Evolutionary conservation across 441 rosid species (phyloP).

Genomic region (Isatis lusitanica): DNA sequence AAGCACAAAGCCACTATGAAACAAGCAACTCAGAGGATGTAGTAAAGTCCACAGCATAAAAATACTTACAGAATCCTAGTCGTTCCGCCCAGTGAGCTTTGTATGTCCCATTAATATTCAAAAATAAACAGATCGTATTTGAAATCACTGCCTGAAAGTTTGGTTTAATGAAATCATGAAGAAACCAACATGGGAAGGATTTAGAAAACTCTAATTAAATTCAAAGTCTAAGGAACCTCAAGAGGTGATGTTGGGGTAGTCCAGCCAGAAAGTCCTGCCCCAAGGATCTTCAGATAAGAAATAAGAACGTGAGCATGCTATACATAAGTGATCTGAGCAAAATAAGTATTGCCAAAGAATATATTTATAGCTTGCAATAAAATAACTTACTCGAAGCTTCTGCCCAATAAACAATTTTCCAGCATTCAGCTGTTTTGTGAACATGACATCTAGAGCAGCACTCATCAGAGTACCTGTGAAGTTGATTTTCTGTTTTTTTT

Average conservation of each 20-base stretch:
- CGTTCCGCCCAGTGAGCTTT: constrained; percentile 96
- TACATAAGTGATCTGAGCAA: constrained; percentile 21
- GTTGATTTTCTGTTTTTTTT: no score
- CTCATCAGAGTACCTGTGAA: constrained; percentile 75
- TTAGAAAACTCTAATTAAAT: constrained; percentile 33
- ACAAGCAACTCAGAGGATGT: constrained; percentile 1
- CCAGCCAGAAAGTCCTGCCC: constrained; percentile 88
- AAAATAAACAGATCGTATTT: constrained; percentile 53
- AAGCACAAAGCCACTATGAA: constrained; percentile 13
- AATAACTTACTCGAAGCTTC: constrained; percentile 74
- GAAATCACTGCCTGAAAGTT: constrained; percentile 56
- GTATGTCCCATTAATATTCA: constrained; percentile 91
- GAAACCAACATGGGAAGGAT: constrained; percentile 24
- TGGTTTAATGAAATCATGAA: constrained; percentile 33
- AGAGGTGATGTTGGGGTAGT: constrained; percentile 83
- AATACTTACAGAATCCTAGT: constrained; percentile 85
- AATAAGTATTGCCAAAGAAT: constrained; percentile 11
- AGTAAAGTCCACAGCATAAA: constrained; percentile 16
- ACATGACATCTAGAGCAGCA: constrained; percentile 68
- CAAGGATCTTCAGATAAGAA: constrained; percentile 66
- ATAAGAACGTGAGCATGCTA: constrained; percentile 34
- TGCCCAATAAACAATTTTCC: constrained; percentile 89
- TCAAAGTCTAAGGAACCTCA: constrained; percentile 57
- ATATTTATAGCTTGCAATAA: constrained; percentile 27
- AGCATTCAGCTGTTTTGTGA: constrained; percentile 63